phyloP scores from a whole-genome alignment of 441 rosid genomes.

The Gossypium lobatum region DNA sequence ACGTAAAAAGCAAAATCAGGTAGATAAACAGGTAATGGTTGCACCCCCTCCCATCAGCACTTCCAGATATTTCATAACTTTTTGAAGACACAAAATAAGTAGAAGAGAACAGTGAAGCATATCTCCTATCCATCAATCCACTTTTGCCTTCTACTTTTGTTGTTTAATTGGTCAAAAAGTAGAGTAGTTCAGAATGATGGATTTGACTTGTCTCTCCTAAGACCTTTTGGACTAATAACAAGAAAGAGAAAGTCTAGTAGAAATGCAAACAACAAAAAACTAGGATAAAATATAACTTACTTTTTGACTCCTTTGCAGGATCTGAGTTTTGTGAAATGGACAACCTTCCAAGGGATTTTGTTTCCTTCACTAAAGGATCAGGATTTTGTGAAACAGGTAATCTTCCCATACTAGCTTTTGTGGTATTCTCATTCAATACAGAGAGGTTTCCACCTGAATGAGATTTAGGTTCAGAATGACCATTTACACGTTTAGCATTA shows the following conservation, averaged over 20 bases:
- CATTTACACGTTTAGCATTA: slow-evolving; percentile 38
- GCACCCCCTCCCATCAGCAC: not conserved
- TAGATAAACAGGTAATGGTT: not conserved
- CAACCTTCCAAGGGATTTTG: slow-evolving; percentile 71
- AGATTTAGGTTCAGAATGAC: slow-evolving; percentile 54
- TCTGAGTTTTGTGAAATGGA: slow-evolving; percentile 71
- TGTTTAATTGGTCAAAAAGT: not conserved
- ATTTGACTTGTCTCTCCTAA: not conserved
- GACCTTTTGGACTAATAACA: not conserved
- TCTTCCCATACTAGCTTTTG: slow-evolving; percentile 60
- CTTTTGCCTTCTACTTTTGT: not conserved
- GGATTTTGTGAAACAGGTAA: slow-evolving; percentile 61
- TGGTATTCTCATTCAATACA: slow-evolving; percentile 46
- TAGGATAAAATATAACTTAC: slow-evolving; percentile 37
- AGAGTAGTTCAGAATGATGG: not conserved
- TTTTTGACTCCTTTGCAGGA: slow-evolving; percentile 52
- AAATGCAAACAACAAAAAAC: not conserved
- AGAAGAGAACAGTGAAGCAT: not conserved
- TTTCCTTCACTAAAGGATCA: slow-evolving; percentile 65
- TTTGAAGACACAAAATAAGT: not conserved
- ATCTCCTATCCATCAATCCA: not conserved
- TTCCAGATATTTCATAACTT: not conserved
- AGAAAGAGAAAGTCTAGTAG: not conserved
- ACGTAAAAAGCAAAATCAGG: slow-evolving; percentile 26
- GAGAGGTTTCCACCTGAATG: slow-evolving; percentile 50